Percentiles rank a stretch among this genome's conserved stretches.
Evolutionary conservation across 805 yeast species (phyloP).

Genomic region (Candida yuanshanica): DNA sequence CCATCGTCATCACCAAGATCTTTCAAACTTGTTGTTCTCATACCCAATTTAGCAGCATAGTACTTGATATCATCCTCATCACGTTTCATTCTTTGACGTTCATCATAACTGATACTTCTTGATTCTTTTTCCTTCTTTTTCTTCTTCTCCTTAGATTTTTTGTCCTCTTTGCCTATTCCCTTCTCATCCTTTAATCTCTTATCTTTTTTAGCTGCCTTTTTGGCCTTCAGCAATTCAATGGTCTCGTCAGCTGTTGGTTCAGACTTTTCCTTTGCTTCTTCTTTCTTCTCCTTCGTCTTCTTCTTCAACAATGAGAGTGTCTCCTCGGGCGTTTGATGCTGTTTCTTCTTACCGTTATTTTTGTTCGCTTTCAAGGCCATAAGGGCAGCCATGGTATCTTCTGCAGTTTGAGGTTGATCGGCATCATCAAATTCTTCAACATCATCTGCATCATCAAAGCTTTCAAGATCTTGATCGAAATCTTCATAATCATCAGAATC

Average conservation of each 20-base stretch:
- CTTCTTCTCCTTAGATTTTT: slow-evolving; percentile 6
- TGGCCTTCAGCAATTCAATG: slow-evolving; percentile 28
- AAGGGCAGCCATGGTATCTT: slow-evolving; percentile 39
- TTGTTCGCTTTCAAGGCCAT: slow-evolving; percentile 34
- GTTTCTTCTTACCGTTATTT: slow-evolving; percentile 19
- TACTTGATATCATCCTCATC: slow-evolving; percentile 79
- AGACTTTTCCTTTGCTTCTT: slow-evolving; percentile 30
- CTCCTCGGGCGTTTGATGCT: slow-evolving; percentile 29
- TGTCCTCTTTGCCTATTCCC: slow-evolving; percentile 15
- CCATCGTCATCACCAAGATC: slow-evolving; percentile 59
- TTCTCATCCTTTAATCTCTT: slow-evolving; percentile 14
- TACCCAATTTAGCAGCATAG: slow-evolving; percentile 77
- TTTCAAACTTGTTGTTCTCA: slow-evolving; percentile 49
- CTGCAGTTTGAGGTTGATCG: slow-evolving; percentile 30
- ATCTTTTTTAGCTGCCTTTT: slow-evolving; percentile 21
- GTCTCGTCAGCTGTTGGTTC: slow-evolving; percentile 29
- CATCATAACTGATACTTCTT: slow-evolving; percentile 32
- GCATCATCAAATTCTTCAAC: too few relatives aligned
- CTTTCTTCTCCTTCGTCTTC: slow-evolving; percentile 18
- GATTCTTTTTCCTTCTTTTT: slow-evolving; percentile 12
- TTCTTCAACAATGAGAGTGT: slow-evolving; percentile 38
- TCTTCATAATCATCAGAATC: slow-evolving; percentile 27
- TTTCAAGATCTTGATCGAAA: slow-evolving; percentile 17
- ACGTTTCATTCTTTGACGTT: slow-evolving; percentile 41
- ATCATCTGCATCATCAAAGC: slow-evolving; percentile 27